These are phyloP conservation scores for Staphylotrichum tortipilum DNA, from an alignment of 495 filamentous ascomycete species.

Conservation along the genomic window DNA sequence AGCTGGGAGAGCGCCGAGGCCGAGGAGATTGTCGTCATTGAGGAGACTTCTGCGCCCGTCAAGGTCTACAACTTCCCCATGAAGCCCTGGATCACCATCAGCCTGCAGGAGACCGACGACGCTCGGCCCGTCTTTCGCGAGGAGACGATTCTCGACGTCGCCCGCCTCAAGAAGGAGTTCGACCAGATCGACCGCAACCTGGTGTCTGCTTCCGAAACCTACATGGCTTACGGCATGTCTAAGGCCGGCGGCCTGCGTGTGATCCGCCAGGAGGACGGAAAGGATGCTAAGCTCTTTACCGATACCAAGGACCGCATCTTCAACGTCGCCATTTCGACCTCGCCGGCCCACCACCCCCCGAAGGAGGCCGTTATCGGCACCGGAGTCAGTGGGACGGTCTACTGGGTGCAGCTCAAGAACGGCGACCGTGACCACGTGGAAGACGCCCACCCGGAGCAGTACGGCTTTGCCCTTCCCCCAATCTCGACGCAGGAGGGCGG, in stretches of 20 bases:
- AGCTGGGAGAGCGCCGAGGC: conserved; percentile 73
- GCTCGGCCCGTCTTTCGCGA: conserved; percentile 50
- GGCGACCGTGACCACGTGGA: conserved; percentile 66
- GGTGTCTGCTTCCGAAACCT: conserved; percentile 78
- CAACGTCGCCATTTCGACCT: conserved; percentile 74
- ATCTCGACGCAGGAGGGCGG: conserved; percentile 59
- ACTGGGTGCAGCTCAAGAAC: conserved; percentile 73
- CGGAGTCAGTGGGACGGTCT: conserved; percentile 85
- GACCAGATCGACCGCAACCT: conserved; percentile 93
- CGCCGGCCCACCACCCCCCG: conserved; percentile 37
- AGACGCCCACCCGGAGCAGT: conserved; percentile 59
- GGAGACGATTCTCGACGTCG: conserved; percentile 76
- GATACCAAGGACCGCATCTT: conserved; percentile 84
- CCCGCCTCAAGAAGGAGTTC: conserved; percentile 90
- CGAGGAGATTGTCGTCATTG: conserved; percentile 61
- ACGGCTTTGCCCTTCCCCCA: conserved; percentile 75
- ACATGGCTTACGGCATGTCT: conserved; percentile 86
- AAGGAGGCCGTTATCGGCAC: conserved; percentile 82
- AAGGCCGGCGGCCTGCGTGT: conserved; percentile 87
- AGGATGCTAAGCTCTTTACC: conserved; percentile 80
- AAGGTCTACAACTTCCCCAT: conserved; percentile 92
- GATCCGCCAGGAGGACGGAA: conserved; percentile 87
- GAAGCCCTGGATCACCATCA: conserved; percentile 85
- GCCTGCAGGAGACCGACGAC: conserved; percentile 38
- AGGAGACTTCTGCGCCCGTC: conserved; percentile 57